Conservation (phyloP, 2,329 filamentous ascomycete species). For the Tolypocladium tropicale region DNA sequence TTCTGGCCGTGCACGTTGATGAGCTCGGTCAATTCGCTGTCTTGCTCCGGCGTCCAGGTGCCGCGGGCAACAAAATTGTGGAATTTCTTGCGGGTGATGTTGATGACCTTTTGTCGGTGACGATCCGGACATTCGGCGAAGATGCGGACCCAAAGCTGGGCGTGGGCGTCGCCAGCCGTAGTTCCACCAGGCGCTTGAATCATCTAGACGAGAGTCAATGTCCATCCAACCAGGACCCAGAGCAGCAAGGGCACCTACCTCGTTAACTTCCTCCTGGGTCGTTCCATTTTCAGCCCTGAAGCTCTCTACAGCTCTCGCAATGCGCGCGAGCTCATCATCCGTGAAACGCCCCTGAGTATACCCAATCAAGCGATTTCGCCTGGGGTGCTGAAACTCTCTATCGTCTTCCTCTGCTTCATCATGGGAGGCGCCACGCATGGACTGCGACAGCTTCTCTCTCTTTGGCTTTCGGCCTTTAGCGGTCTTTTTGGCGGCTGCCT, state of each 20-base stretch:
- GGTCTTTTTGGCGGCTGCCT: conserved; percentile 17
- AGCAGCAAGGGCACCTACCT: conserved; percentile 19
- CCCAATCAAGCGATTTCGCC: conserved; percentile 14
- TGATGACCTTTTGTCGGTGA: conserved; percentile 42
- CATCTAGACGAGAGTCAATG: conserved; percentile 14
- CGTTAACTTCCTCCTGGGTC: conserved; percentile 36
- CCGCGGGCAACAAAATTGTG: conserved; percentile 53
- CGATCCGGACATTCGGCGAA: conserved; percentile 37
- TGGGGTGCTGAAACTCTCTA: conserved; percentile 4
- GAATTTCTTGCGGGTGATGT: conserved; percentile 50
- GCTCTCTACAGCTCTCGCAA: conserved; percentile 29
- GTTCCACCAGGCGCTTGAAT: conserved; percentile 25
- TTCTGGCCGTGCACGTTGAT: conserved; percentile 31
- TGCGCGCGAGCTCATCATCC: conserved; percentile 29
- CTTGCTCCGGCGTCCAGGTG: conserved; percentile 28
- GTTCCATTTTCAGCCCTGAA: conserved; percentile 34
- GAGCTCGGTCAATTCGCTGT: conserved; percentile 23
- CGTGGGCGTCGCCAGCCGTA: conserved; percentile 22
- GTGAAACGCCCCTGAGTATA: conserved; percentile 32
- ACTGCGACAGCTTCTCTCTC: conserved; percentile 9
- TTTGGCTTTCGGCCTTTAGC: conserved; percentile 7
- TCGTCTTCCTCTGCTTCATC: conserved; percentile 8
- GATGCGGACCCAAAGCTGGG: conserved; percentile 41
- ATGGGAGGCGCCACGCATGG: conserved; percentile 11
- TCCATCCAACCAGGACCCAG: background rate